These are phyloP conservation scores for Henckelia pumila DNA, from an alignment of 257 asterid genomes.

Conservation along the genomic window DNA sequence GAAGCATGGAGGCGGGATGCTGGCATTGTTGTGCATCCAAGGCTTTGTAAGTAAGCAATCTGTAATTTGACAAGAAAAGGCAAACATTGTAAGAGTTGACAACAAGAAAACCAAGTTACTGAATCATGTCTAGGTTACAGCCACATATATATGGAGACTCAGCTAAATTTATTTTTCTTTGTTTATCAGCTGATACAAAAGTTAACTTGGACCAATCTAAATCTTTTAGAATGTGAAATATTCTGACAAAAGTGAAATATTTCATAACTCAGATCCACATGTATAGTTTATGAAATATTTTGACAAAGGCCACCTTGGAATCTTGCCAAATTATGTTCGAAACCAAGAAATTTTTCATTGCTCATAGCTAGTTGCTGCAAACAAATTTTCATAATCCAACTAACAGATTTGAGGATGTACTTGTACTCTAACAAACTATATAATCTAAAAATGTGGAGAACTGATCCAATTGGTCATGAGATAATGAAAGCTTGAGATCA, in stretches of 20 bases:
- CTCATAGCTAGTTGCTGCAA: too few relatives aligned
- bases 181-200: not conserved
- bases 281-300: too few relatives aligned
- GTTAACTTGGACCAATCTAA: too few relatives aligned
- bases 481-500: not conserved
- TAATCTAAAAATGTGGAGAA: not conserved
- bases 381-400: too few relatives aligned
- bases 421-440: too few relatives aligned
- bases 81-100: not conserved
- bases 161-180: not conserved
- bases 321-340: not conserved
- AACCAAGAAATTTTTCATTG: not conserved
- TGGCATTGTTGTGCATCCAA: conserved; percentile 82
- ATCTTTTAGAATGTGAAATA: too few relatives aligned
- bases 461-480: not conserved
- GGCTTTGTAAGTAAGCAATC: conserved; percentile 73
- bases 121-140: too few relatives aligned
- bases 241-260: not conserved
- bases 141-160: too few relatives aligned
- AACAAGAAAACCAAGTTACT: not conserved
- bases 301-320: not conserved
- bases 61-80: conserved; percentile 29
- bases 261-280: too few relatives aligned
- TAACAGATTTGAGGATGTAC: too few relatives aligned
- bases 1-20: conserved; percentile 95